Evolutionary conservation across 768 basidiomycete genomes (phyloP), one percentile per base, ranked within the genome.

Genomic region (Phallus indusiatus): DNA sequence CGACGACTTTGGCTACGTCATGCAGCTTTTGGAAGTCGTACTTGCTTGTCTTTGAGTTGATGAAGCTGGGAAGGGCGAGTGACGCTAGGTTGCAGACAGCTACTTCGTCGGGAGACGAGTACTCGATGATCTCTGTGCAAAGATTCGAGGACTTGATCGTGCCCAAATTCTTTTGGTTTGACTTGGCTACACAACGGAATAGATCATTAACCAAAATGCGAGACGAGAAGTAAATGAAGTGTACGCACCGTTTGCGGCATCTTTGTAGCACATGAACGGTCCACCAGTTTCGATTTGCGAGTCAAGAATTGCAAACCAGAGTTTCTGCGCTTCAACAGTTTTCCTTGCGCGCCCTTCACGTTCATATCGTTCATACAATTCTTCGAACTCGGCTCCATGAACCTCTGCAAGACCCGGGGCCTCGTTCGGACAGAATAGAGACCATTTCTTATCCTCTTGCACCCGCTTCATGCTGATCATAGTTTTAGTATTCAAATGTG

Each of bases 231-330:
- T 47, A 33, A 24, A 22, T 35, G 35, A 22, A 17, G 17, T 11
- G 22, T 0, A 74, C 87, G 56, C 66, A 94, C 92, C 74, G 71
- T 99, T 99, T 60, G 89, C 86, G 46, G 92, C 81, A 68, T 98
- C 95, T 76, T 99, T 99, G 81, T 98, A 99, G 24, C 91, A 78
- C 92, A 98, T 98, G 78, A 97, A 99, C 0, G 96, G 96, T n/a
- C 87, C 88, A 53, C 96, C 96, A 0, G 96, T 99, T 75, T 99
- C 95, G 65, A 95, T 93, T 73, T 99, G 96, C 12, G 94, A 85
- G 68, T 98, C 96, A 46, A 98, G 76, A 64, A 98, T 85, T 35
- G 94, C 93, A 70, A 95, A 97, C 95, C 96, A 99, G 37, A 99
- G 81, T 74, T 98, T 97, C 72, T 98, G 96, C 2, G 96, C 96